A percentile compares a stretch with the other conserved stretches of the same genome.
Conservation (phyloP, 2,329 filamentous ascomycete species). For the Fusarium clavum region DNA sequence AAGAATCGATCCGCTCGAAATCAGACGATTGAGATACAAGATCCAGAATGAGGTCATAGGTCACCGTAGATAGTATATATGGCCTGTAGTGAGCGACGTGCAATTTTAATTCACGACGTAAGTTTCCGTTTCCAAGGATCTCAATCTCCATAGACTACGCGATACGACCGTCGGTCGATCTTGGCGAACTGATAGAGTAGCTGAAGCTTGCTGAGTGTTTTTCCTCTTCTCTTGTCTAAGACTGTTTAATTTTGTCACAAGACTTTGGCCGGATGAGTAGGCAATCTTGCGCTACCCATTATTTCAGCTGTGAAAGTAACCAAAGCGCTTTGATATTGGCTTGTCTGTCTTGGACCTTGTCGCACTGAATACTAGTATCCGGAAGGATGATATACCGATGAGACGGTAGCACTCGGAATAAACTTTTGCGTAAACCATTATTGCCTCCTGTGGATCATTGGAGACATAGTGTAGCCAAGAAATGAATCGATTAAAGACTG, state of each 20-base stretch:
- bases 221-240: background rate
- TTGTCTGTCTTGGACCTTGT: conserved; percentile 4
- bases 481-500: background rate
- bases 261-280: background rate
- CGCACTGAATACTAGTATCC: conserved; percentile 5
- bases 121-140: background rate
- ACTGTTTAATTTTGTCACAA: background rate
- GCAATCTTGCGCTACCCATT: background rate
- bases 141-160: background rate
- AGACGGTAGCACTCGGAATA: conserved; percentile 4
- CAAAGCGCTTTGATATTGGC: background rate
- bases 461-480: conserved; percentile 2
- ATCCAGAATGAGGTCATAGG: conserved; percentile 11
- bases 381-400: conserved; percentile 1
- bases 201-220: background rate
- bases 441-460: background rate
- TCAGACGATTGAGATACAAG: background rate
- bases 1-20: background rate
- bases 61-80: background rate
- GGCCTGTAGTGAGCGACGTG: background rate
- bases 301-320: background rate
- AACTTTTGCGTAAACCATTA: conserved; percentile 4
- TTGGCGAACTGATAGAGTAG: background rate
- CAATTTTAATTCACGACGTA: background rate
- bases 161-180: background rate